Base-by-base conservation (phyloP, 2,329 filamentous ascomycete genomes). In the Fusarium floridanum region DNA sequence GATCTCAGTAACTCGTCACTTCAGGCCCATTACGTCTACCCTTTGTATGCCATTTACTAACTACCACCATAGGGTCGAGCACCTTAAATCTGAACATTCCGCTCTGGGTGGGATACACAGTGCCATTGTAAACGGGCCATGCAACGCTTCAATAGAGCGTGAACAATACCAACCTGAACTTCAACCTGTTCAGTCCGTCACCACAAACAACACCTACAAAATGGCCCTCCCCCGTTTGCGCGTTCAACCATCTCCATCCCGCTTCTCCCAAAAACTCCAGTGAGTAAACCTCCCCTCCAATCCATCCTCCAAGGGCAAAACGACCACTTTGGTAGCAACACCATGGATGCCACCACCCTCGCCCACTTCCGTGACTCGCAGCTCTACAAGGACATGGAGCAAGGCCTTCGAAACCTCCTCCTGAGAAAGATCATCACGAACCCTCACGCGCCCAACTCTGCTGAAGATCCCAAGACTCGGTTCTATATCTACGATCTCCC, bases 361-460 rank as follows among this genome's bases (percentile, higher is more conserved):
- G 3, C 5, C 20, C 63, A 56, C 5, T 70, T 71, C 34, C 41
- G 9, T 14, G 16, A 48, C n/a, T 59, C 56, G 3, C 39, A 27
- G 1, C 48, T 74, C 34, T 74, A 24, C 56, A 39, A 7, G 7
- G 70, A 73, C 8, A n/a, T 73, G 7, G 41, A 56, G 34, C 14
- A 57, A n/a, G 70, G 22, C 17, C 67, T 73, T 6, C 59, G 48
- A n/a, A 64, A 60, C n/a, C 22, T 64, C 27, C 41, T 73, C 11
- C 10, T 9, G 1, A 39, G 22, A 16, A 41, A 36, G 5, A 68
- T 66, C 11, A 3, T 17, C 14, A 12, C 3, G 4, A 27, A 11
- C 14, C 22, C 5, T 4, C 24, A 16, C 4, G 22, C 22, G 9
- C 43, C 43, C 22, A 48, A 27, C 22, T 48, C 43, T 1, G 22